phyloP scores from a whole-genome alignment of 495 filamentous ascomycete genomes.

The Aspergillus coremiiformis region DNA sequence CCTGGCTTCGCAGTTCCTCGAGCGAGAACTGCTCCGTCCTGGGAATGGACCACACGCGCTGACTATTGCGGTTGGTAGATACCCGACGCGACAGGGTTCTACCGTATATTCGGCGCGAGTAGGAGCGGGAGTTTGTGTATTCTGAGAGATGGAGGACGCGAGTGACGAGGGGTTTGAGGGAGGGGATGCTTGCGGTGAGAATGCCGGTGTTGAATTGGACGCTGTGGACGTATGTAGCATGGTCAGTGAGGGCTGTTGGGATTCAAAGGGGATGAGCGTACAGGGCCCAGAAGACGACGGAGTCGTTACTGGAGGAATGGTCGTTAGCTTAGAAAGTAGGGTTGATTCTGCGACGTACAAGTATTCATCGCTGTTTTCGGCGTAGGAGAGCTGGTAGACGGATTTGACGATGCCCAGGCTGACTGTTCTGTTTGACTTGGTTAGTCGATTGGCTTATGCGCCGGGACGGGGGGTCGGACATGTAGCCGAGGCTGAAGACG shows the following conservation, averaged over 20 bases:
- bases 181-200: constrained; percentile 40
- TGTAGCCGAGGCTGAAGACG: constrained; percentile 38
- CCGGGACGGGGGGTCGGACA: constrained; percentile 14
- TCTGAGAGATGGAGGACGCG: constrained; percentile 16
- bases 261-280: background rate
- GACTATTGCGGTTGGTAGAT: background rate
- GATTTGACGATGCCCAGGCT: background rate
- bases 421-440: background rate
- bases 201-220: constrained; percentile 40
- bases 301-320: background rate
- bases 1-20: background rate
- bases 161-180: constrained; percentile 34
- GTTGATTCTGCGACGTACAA: background rate
- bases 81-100: background rate
- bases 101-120: background rate
- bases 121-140: constrained; percentile 3
- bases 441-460: background rate
- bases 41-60: background rate
- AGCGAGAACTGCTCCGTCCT: constrained; percentile 1
- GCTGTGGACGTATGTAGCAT: constrained; percentile 10
- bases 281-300: constrained; percentile 3
- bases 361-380: background rate
- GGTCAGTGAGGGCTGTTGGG: background rate
- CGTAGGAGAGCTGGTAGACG: background rate
- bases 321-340: background rate